Percentiles rank a stretch among this genome's conserved stretches.
These are phyloP conservation scores for Serendipita sp. DNA, from an alignment of 768 basidiomycete genomes.

Conservation along the genomic window DNA sequence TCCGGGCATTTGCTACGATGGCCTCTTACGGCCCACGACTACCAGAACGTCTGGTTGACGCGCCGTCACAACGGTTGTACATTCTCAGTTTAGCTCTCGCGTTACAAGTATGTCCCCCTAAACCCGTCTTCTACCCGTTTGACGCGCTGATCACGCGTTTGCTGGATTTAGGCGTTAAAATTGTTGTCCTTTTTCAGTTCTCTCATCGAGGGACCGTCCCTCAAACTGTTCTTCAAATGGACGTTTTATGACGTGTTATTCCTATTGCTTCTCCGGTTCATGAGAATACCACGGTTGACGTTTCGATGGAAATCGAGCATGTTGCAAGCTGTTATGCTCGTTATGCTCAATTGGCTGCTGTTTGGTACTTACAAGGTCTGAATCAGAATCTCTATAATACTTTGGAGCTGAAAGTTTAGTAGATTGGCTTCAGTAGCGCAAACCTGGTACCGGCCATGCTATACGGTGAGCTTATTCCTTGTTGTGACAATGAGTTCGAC, in stretches of 20 bases:
- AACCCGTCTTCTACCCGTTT: constrained; percentile 10
- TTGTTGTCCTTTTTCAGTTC: constrained; percentile 48
- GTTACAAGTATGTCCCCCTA: constrained; percentile 40
- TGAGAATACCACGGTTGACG: constrained; percentile 24
- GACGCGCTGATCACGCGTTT: neutral
- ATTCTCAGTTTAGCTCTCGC: constrained; percentile 58
- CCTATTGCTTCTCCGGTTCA: constrained; percentile 17
- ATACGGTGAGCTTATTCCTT: neutral
- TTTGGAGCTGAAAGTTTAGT: constrained; percentile 6
- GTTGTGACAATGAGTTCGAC: constrained; percentile 1
- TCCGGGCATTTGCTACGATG: neutral
- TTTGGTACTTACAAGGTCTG: constrained; percentile 17
- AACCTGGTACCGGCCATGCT: constrained; percentile 29
- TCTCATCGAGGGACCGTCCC: constrained; percentile 31
- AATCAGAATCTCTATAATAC: neutral
- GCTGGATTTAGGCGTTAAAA: constrained; percentile 50
- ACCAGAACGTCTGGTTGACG: constrained; percentile 55
- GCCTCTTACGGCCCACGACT: constrained; percentile 33
- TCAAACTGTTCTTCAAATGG: constrained; percentile 31
- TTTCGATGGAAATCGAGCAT: constrained; percentile 16
- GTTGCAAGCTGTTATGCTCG: constrained; percentile 13
- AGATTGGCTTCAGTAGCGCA: constrained; percentile 16
- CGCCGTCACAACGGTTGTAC: constrained; percentile 68
- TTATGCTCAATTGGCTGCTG: constrained; percentile 18
- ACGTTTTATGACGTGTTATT: constrained; percentile 16